These are phyloP conservation scores for Hygrophila difformis DNA, from an alignment of 257 asterid species.

Conservation along the genomic window DNA sequence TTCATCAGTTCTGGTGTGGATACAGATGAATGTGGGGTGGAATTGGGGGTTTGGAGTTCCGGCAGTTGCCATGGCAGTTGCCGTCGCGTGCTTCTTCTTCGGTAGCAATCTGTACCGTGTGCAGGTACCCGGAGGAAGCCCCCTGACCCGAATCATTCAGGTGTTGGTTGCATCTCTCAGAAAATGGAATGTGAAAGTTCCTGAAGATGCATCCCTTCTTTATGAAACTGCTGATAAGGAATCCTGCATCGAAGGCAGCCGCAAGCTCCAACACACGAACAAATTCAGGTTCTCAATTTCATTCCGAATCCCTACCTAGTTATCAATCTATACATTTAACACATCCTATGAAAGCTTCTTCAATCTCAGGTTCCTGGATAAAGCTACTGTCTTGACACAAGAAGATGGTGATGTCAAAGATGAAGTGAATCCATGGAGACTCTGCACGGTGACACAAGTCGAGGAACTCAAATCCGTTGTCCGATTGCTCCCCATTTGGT, in stretches of 20 bases:
- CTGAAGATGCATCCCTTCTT: conserved; percentile 47
- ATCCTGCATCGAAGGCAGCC: conserved; percentile 52
- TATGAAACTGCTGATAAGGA: conserved; percentile 52
- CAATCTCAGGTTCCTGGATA: conserved; percentile 61
- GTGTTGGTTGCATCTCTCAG: conserved; percentile 55
- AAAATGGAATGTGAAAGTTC: conserved; percentile 33
- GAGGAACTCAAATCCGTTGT: conserved; percentile 77
- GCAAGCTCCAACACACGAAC: conserved; percentile 69
- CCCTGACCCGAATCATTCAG: conserved; percentile 59
- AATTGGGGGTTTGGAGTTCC: conserved; percentile 91
- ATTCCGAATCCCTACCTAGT: background rate
- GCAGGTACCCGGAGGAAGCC: conserved; percentile 88
- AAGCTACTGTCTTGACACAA: conserved; percentile 68
- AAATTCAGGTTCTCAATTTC: conserved; percentile 41
- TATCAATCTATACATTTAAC: background rate
- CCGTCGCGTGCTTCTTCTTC: conserved; percentile 48
- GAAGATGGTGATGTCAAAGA: conserved; percentile 27
- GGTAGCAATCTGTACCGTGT: conserved; percentile 57
- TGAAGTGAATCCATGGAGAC: conserved; percentile 49
- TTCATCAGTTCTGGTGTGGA: conserved; percentile 70
- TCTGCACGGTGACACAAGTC: conserved; percentile 73
- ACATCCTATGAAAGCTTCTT: too few relatives aligned
- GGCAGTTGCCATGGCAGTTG: conserved; percentile 73
- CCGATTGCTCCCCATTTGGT: conserved; percentile 74
- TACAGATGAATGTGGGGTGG: conserved; percentile 90